Evolutionary conservation across 2,329 filamentous ascomycete species (phyloP).

Genomic region (Dryadomyces sulphureus): DNA sequence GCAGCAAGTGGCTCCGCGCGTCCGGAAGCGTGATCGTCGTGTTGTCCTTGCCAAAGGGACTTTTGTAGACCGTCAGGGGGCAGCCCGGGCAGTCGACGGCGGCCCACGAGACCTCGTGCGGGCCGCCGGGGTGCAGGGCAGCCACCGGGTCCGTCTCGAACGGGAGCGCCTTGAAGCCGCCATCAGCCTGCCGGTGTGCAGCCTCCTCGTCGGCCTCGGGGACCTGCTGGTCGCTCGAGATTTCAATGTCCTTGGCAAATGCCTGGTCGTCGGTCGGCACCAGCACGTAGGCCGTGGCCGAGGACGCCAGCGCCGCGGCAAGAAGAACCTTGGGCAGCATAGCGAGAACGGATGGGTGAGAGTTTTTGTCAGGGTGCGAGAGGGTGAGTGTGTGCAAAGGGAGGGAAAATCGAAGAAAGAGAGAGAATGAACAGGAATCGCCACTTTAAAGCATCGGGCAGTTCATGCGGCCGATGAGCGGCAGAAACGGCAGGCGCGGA

Average conservation of each 20-base stretch:
- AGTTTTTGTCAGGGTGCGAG: neutral
- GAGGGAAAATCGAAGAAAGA: neutral
- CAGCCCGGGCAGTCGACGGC: conserved; percentile 40
- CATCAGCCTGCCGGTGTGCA: neutral
- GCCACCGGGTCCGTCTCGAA: conserved; percentile 11
- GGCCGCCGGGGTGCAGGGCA: no score
- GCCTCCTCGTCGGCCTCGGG: conserved; percentile 3
- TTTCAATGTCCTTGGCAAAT: neutral
- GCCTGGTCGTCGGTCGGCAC: conserved; percentile 30
- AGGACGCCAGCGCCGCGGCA: conserved; percentile 24
- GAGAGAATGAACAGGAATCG: neutral
- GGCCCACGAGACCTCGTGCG: neutral
- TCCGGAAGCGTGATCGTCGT: conserved; percentile 12
- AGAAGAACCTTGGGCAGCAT: conserved; percentile 28
- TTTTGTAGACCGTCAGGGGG: conserved; percentile 16
- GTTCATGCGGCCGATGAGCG: neutral
- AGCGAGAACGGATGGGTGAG: neutral
- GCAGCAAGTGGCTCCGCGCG: conserved; percentile 26
- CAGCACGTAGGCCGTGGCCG: conserved; percentile 33
- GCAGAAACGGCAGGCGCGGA: neutral
- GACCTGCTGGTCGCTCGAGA: neutral
- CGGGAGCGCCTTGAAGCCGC: conserved; percentile 20
- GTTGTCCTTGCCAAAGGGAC: conserved; percentile 10
- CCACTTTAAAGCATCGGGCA: neutral
- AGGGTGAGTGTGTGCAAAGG: neutral